Evolutionary conservation across 306 rosid species (phyloP).

Genomic region (Rosa chinensis): DNA sequence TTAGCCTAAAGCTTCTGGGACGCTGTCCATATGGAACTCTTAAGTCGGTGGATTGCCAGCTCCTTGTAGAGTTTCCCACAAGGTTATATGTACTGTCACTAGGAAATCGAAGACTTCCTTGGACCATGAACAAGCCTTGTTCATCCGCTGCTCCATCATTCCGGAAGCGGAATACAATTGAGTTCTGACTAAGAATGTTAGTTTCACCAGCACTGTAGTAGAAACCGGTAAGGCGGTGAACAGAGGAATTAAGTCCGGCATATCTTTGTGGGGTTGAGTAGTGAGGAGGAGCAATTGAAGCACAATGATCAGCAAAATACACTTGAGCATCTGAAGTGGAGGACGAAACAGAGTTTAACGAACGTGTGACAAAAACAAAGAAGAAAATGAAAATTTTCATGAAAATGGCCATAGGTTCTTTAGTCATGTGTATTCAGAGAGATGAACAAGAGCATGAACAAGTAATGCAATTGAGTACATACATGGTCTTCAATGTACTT

Average conservation of each 20-base stretch:
- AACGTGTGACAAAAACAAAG: conserved; percentile 15
- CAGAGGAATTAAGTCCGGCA: conserved; percentile 9
- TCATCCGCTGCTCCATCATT: not conserved
- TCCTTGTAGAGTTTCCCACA: not conserved
- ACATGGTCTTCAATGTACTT: not conserved
- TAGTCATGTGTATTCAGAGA: not conserved
- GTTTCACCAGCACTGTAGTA: conserved; percentile 31
- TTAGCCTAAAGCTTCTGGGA: not conserved
- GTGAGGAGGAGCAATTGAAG: conserved; percentile 29
- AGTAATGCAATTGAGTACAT: not conserved
- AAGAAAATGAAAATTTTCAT: conserved; percentile 2
- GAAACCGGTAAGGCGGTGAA: conserved; percentile 25
- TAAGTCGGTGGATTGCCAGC: not conserved
- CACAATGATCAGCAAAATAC: conserved; percentile 42
- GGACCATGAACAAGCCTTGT: not conserved
- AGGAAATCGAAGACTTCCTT: not conserved
- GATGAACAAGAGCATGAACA: not conserved
- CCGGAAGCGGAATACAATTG: not conserved
- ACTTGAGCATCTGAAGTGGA: conserved; percentile 7
- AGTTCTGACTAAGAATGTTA: not conserved
- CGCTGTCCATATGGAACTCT: no score
- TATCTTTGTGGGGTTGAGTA: conserved; percentile 2
- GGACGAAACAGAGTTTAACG: conserved; percentile 18
- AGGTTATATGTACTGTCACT: not conserved
- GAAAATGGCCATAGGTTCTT: not conserved